Base-by-base conservation (phyloP, 345 rosid genomes). In the Rhodomyrtus tomentosa region DNA sequence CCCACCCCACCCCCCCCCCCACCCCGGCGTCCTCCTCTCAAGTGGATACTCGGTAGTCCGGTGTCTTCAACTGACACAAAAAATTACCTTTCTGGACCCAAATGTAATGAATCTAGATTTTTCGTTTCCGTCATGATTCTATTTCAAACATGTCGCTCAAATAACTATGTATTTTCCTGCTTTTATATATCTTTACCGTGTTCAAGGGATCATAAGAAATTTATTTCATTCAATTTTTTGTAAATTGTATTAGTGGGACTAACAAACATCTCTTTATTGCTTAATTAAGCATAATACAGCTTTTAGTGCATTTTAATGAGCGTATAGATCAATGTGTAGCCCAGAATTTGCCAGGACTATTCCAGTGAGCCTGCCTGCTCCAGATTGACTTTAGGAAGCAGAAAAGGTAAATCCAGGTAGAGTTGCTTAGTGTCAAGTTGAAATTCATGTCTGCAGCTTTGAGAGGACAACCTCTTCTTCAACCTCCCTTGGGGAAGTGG, bases 271-370 rank as follows among this genome's bases (percentile, higher is more conserved):
- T 32, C 45, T 36, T 68, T 68, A 68, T 68, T 4, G 45, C 76
- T 68, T 68, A 32, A 36, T 38, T 32, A 32, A 68, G 38, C 76
- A 68, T 62, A 36, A 68, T 18, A 68, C 2, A 0, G 45, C 3
- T 68, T 68, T 32, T 36, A 68, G 76, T 51, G 73, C 84, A 85
- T 85, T 82, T 59, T 82, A 82, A 85, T 84, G 82, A 85, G 82
- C 82, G 82, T 81, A 82, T 84, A 87, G 88, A 84, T 86, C 88
- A 81, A 84, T 87, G 82, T 84, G 84, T 81, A 81, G 84, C 84
- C 86, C 81, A 55, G 82, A 84, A 87, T 87, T 84, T 84, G 40
- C 48, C 84, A 45, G 73, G 72, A 87, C 82, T 59, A 87, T 84
- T 83, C 80, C 80, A 56, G 24, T 83, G 80, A 59, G 84, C 27